Conservation (phyloP, 2,329 filamentous ascomycete species). For the Ophiosphaerella herpotricha region DNA sequence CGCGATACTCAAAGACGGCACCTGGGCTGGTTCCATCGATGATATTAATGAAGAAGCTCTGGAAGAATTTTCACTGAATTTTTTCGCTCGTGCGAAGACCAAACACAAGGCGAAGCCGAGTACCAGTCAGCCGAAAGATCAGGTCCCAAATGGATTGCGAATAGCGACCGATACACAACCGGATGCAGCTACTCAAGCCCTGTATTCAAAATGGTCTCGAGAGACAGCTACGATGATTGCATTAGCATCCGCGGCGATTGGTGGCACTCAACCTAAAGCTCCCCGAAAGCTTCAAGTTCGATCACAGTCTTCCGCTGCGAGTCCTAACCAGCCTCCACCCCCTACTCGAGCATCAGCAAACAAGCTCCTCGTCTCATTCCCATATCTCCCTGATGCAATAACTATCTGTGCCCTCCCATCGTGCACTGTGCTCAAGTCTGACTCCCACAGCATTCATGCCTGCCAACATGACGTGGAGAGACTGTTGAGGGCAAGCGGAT, state of each 20-base stretch:
- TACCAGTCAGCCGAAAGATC: slow-evolving; percentile 5
- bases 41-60: slow-evolving; percentile 41
- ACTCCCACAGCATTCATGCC: slow-evolving; percentile 30
- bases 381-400: slow-evolving; percentile 30
- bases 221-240: slow-evolving; percentile 33
- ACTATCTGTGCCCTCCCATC: slow-evolving; percentile 28
- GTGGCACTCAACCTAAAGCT: slow-evolving; percentile 14
- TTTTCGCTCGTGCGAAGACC: slow-evolving; percentile 26
- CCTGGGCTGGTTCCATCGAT: slow-evolving; percentile 43
- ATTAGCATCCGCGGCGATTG: slow-evolving; percentile 29
- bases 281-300: slow-evolving; percentile 35
- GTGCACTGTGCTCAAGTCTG: slow-evolving; percentile 30
- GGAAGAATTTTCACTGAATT: slow-evolving; percentile 36
- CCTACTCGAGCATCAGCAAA: slow-evolving; percentile 36
- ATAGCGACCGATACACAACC: slow-evolving; percentile 11
- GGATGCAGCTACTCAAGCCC: slow-evolving; percentile 24
- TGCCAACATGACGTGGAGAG: slow-evolving; percentile 43
- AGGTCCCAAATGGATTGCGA: neutral
- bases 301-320: slow-evolving; percentile 30
- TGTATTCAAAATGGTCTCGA: slow-evolving; percentile 39
- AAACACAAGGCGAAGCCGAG: slow-evolving; percentile 23
- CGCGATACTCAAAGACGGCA: slow-evolving; percentile 39
- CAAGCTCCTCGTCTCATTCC: slow-evolving; percentile 32
- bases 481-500: slow-evolving; percentile 35
- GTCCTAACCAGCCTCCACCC: slow-evolving; percentile 15